Evolutionary conservation across 2,329 filamentous ascomycete species (phyloP).

Genomic region (Septoria linicola): DNA sequence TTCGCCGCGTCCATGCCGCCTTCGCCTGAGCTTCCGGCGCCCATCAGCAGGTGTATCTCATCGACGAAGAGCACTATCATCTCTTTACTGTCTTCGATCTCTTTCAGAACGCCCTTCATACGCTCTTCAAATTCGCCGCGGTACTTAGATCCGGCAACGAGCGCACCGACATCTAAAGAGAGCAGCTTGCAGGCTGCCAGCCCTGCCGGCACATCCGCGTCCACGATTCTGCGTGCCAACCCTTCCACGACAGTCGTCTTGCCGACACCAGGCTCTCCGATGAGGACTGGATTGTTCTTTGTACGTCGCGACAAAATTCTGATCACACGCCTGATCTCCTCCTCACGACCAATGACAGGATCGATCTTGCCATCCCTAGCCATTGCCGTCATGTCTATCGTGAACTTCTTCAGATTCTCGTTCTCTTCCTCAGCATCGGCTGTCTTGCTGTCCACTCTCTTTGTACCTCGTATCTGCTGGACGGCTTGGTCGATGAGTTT

Average conservation of each 20-base stretch:
- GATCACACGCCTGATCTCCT: conserved; percentile 89
- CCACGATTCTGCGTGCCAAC: conserved; percentile 91
- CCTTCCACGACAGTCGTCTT: conserved; percentile 98
- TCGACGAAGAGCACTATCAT: conserved; percentile 98
- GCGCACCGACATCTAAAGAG: conserved; percentile 88
- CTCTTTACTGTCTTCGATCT: conserved; percentile 90
- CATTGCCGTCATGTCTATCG: conserved; percentile 96
- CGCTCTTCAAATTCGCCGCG: conserved; percentile 97
- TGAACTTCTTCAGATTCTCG: conserved; percentile 96
- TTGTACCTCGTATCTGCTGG: conserved; percentile 85
- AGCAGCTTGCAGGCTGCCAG: conserved; percentile 90
- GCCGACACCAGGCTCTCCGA: conserved; percentile 95
- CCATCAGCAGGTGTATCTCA: conserved; percentile 98
- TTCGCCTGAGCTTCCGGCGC: conserved; percentile 88
- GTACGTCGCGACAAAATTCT: conserved; percentile 89
- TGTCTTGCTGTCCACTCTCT: conserved; percentile 91
- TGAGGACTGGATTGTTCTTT: conserved; percentile 98
- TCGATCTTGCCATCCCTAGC: conserved; percentile 97
- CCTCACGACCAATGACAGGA: conserved; percentile 93
- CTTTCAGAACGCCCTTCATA: conserved; percentile 98
- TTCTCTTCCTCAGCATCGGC: conserved; percentile 90
- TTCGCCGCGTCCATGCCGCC: conserved; percentile 99
- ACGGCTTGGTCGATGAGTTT: conserved; percentile 92
- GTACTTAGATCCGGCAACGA: conserved; percentile 97
- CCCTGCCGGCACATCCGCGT: conserved; percentile 93